Percentiles rank a stretch among this genome's conserved stretches.
Evolutionary conservation across 2,329 filamentous ascomycete species (phyloP).

Genomic region (Diaporthe capsici): DNA sequence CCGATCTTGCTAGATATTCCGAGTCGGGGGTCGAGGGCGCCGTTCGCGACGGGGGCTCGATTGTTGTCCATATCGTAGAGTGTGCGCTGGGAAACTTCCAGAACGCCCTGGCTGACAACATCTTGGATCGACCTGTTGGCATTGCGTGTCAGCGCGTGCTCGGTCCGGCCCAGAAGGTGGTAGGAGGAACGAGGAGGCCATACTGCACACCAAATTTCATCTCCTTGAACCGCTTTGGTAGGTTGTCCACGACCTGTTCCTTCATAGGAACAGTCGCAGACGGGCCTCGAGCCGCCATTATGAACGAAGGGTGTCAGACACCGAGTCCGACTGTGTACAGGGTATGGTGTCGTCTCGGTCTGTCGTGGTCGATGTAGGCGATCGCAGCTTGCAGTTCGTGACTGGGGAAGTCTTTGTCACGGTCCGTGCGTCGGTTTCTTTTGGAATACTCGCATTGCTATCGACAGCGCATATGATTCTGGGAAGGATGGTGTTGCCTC

Average conservation of each 20-base stretch:
- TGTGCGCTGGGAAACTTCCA: conserved; percentile 94
- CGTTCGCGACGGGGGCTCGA: conserved; percentile 82
- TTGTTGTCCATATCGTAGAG: conserved; percentile 88
- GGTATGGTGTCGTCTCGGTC: not conserved
- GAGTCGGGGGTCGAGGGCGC: conserved; percentile 89
- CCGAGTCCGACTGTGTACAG: no score
- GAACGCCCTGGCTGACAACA: conserved; percentile 93
- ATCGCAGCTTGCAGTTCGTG: not conserved
- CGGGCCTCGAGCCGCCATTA: conserved; percentile 45
- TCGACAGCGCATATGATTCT: not conserved
- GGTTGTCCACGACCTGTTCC: conserved; percentile 89
- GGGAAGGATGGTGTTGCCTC: not conserved
- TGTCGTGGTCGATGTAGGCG: conserved; percentile 1
- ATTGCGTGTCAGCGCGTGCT: conserved; percentile 1
- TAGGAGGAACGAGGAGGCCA: conserved; percentile 46
- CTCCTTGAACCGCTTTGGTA: conserved; percentile 92
- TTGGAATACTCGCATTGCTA: conserved; percentile 32
- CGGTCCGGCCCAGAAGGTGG: conserved; percentile 24
- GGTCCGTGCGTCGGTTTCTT: not conserved
- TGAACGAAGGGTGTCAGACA: not conserved
- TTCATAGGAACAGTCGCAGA: conserved; percentile 67
- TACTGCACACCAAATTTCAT: conserved; percentile 95
- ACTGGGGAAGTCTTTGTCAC: conserved; percentile 17
- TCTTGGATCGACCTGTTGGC: conserved; percentile 83
- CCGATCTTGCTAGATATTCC: conserved; percentile 89